A percentile compares a stretch with the other conserved stretches of the same genome.
Evolutionary conservation across 1,284 basidiomycete genomes (phyloP).

Genomic region (Puccinia novopanici): DNA sequence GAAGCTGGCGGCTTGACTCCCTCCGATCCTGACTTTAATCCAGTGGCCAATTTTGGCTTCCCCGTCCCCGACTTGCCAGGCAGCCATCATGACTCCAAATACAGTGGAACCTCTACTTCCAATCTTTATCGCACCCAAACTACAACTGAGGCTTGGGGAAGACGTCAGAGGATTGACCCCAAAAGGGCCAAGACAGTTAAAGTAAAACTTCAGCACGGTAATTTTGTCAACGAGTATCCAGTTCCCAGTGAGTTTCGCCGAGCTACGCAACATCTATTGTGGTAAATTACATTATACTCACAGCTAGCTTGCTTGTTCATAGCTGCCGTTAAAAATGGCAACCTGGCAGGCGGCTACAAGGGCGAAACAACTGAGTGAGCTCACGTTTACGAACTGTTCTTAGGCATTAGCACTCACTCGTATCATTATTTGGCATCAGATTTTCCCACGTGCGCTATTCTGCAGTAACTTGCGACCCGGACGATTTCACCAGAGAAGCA

Average conservation of each 20-base stretch:
- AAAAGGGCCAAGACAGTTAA: conserved; percentile 51
- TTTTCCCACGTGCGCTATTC: conserved; percentile 51
- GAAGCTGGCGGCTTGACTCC: conserved; percentile 21
- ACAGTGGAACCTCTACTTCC: conserved; percentile 20
- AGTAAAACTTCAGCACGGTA: conserved; percentile 49
- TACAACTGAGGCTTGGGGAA: conserved; percentile 50
- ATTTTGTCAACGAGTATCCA: conserved; percentile 50
- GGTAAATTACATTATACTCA: not conserved
- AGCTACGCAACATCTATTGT: not conserved
- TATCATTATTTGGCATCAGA: not conserved
- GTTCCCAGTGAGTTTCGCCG: conserved; percentile 38
- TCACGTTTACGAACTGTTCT: too few species aligned
- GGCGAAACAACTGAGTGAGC: conserved; percentile 45
- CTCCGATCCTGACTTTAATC: conserved; percentile 20
- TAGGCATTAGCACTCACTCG: not conserved
- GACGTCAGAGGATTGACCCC: conserved; percentile 45
- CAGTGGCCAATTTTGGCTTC: conserved; percentile 27
- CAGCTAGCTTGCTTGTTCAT: not conserved
- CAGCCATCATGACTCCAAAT: not conserved
- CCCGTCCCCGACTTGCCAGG: conserved; percentile 32
- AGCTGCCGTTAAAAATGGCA: conserved; percentile 51
- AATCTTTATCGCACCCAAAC: conserved; percentile 49
- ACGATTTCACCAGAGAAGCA: conserved; percentile 76
- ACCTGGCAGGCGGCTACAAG: conserved; percentile 39
- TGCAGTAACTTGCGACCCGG: conserved; percentile 86